phyloP scores from a whole-genome alignment of 2,329 filamentous ascomycete genomes.

The Fusarium pseudocircinatum region DNA sequence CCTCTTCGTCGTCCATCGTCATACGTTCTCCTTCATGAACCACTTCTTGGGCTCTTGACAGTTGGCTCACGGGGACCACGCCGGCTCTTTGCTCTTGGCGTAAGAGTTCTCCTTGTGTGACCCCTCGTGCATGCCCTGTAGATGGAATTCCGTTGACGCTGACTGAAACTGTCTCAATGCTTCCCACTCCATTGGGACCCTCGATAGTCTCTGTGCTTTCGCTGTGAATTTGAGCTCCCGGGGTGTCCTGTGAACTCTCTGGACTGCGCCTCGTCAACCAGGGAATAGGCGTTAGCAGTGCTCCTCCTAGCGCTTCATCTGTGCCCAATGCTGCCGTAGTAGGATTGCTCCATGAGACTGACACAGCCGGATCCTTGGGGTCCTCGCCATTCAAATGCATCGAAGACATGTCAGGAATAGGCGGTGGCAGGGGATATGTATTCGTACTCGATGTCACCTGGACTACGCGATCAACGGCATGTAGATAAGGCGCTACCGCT shows the following conservation, averaged over 20 bases:
- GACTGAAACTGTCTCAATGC: constrained; percentile 83
- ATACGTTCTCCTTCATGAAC: constrained; percentile 41
- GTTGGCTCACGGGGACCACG: constrained; percentile 75
- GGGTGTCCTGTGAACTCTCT: constrained; percentile 43
- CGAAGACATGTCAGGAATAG: constrained; percentile 66
- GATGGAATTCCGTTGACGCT: constrained; percentile 75
- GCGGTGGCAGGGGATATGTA: constrained; percentile 82
- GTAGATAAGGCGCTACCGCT: constrained; percentile 83
- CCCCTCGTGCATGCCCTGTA: constrained; percentile 60
- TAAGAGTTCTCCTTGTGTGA: constrained; percentile 85
- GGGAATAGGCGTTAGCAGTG: constrained; percentile 90
- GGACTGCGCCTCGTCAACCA: constrained; percentile 71
- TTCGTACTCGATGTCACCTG: constrained; percentile 86
- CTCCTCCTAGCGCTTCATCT: constrained; percentile 90
- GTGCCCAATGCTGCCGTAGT: constrained; percentile 70
- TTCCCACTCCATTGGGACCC: constrained; percentile 80
- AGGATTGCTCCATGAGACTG: constrained; percentile 59
- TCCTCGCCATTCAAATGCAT: constrained; percentile 71
- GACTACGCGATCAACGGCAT: constrained; percentile 89
- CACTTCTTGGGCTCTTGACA: constrained; percentile 55
- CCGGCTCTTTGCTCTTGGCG: constrained; percentile 88
- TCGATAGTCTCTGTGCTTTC: constrained; percentile 84
- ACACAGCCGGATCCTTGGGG: constrained; percentile 49
- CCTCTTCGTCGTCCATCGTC: constrained; percentile 43
- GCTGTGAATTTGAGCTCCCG: constrained; percentile 64